Evolutionary conservation across 306 rosid genomes (phyloP), one percentile per base, ranked within the genome.

Genomic region (Begonia masoniana): DNA sequence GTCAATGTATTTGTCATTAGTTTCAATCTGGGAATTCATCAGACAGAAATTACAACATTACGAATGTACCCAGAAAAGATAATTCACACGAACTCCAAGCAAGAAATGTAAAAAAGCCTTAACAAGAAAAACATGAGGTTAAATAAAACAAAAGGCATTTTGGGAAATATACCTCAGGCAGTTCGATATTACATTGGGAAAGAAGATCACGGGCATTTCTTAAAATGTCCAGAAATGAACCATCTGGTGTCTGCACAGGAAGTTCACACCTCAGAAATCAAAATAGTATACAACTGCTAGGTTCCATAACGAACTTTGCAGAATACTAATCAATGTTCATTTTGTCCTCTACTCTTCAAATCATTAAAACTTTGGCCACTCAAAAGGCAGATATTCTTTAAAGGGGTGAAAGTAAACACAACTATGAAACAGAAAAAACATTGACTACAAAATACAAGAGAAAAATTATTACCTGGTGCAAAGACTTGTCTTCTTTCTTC

Each of bases 221-320:
- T 73, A 86, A 67, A 52, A 81, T 72, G 72, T 92, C 99, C 78
- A 92, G 64, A 55, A 86, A 79, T 43, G 99, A 52, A 12, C 96
- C 99, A 58, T 83, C 94, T 11, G 95, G 96, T 68, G 95, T 92
- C 96, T 92, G 83, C 79, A 75, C 23, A n/a, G 23, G 59, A 61
- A 68, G 52, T 50, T 52, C 67, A 60, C 13, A 41, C 2, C 12
- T 66, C 24, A 66, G 15, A 49, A 62, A 39, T 43, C 54, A 62
- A 43, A 21, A 17, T 35, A 23, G 48, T 47, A 57, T 54, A 6
- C 35, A 60, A 12, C 53, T 45, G 19, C 35, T 58, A 51, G 47
- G 54, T 21, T 54, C 62, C 65, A 49, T 52, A 16, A 62, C 62
- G 39, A 50, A 63, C 59, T 52, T 61, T 50, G 39, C 39, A 31